A percentile compares a stretch with the other conserved stretches of the same genome.
These are phyloP conservation scores for Rubia yunnanensis DNA, from an alignment of 257 asterid species.

Conservation along the genomic window DNA sequence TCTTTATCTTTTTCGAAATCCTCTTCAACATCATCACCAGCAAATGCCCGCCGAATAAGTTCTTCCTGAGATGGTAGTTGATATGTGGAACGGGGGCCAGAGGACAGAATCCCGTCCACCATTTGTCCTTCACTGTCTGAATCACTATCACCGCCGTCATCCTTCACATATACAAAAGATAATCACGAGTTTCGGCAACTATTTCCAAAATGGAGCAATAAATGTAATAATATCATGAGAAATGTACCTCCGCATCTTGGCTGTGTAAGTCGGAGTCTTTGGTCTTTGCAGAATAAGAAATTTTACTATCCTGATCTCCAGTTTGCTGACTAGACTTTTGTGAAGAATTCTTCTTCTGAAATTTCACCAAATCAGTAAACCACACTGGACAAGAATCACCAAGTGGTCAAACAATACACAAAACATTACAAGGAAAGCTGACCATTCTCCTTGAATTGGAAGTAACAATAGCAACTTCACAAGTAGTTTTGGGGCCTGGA, in stretches of 20 bases:
- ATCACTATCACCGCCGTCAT: conserved; percentile 37
- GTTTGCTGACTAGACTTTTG: conserved; percentile 20
- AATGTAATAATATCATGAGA: conserved; percentile 2
- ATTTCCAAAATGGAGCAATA: conserved; percentile 6
- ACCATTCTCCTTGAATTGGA: conserved; percentile 65
- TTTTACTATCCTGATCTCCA: conserved; percentile 17
- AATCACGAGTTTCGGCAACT: neutral
- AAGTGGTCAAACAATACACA: conserved; percentile 1
- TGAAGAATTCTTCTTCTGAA: conserved; percentile 37
- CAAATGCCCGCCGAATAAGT: conserved; percentile 85
- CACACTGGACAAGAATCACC: neutral
- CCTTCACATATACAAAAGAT: conserved; percentile 23
- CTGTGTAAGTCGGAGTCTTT: conserved; percentile 19
- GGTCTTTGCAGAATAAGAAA: conserved; percentile 17
- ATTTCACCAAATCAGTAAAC: conserved; percentile 14
- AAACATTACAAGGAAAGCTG: neutral
- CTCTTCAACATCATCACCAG: conserved; percentile 91
- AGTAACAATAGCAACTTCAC: conserved; percentile 67
- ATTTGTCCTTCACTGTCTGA: conserved; percentile 70
- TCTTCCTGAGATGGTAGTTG: conserved; percentile 91
- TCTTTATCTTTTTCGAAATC: conserved; percentile 77
- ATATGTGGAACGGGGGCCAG: conserved; percentile 51
- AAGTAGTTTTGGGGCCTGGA: conserved; percentile 52
- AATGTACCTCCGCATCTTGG: conserved; percentile 44
- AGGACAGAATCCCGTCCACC: conserved; percentile 86